Evolutionary conservation across 371 early-diverging fungal genomes (phyloP), one percentile per base, ranked within the genome.

Genomic region (Scutellospora calospora): DNA sequence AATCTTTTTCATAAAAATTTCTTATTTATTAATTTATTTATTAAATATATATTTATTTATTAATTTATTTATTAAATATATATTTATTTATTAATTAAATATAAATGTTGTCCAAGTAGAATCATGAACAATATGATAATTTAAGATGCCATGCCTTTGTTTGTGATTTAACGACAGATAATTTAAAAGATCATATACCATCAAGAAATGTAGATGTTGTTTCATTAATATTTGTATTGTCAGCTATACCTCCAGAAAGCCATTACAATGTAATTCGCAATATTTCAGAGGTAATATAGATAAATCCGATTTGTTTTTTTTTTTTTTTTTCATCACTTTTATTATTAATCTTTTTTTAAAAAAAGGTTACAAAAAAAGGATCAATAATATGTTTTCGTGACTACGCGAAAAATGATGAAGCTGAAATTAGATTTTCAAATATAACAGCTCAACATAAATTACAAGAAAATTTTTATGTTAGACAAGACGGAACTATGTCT

Each of bases 381-480:
- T 95, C 94, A 5, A 86, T 86, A 54, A 86, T 97, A 0, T 83
- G 96, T 60, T 95, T 97, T 86, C 89, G 97, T 62, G 98, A 97
- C 85, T 97, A 97, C 83, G 97, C 93, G 3, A 82, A 93, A 9
- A 95, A 95, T 82, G 98, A 97, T 83, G 90, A 94, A 82, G 96
- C 97, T 1, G 97, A 97, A 82, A 86, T 97, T 82, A 91, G 95
- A 82, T 97, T 97, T 82, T 95, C 91, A 35, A 86, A 86, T 16
- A 22, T 11, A 20, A 88, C 91, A 78, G 87, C 91, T 0, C 93
- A 93, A 33, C 93, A 94, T 79, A 93, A 91, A 77, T 84, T 97
- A 6, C 93, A 92, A 72, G 92, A 93, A 27, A 95, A 94, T 79
- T 83, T 97, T 52, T 97, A 96, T 84, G 95, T 94, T 51, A 94